Conservation (phyloP, 2,329 filamentous ascomycete genomes). For the Fusarium sarcochroum region DNA sequence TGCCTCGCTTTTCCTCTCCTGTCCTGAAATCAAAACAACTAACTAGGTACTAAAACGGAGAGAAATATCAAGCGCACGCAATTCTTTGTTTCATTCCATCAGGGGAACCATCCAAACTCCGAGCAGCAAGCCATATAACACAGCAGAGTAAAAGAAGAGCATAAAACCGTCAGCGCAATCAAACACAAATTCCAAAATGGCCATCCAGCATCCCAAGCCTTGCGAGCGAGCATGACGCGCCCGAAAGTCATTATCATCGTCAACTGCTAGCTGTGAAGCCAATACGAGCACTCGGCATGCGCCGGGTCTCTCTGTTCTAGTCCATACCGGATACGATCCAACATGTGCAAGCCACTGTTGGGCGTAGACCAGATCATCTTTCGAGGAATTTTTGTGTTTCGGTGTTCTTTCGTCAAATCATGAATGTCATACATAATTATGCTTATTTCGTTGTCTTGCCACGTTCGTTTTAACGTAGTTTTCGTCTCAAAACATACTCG, state of each 20-base stretch:
- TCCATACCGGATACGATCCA: conserved; percentile 40
- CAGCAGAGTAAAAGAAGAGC: conserved; percentile 26
- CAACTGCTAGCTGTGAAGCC: conserved; percentile 51
- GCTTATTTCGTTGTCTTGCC: conserved; percentile 39
- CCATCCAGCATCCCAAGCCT: conserved; percentile 44
- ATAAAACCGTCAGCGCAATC: conserved; percentile 31
- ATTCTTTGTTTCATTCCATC: conserved; percentile 33
- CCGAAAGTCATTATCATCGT: conserved; percentile 51
- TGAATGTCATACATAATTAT: conserved; percentile 48
- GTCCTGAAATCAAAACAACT: conserved; percentile 21
- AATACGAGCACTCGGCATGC: conserved; percentile 33
- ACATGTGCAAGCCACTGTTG: conserved; percentile 26
- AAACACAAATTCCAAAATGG: conserved; percentile 42
- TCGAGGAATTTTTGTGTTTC: conserved; percentile 34
- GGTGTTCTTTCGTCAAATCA: conserved; percentile 48
- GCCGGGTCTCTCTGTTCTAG: conserved; percentile 45
- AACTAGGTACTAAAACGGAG: conserved; percentile 17
- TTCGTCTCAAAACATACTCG: conserved; percentile 50
- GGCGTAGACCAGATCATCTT: conserved; percentile 31
- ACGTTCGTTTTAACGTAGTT: conserved; percentile 16
- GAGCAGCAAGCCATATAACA: conserved; percentile 43
- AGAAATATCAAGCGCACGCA: conserved; percentile 24
- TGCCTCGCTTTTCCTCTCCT: conserved; percentile 22
- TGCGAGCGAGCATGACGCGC: conserved; percentile 40
- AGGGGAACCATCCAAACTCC: conserved; percentile 49